Base-by-base conservation (phyloP, 2,329 filamentous ascomycete genomes). In the Botrytis galanthina region DNA sequence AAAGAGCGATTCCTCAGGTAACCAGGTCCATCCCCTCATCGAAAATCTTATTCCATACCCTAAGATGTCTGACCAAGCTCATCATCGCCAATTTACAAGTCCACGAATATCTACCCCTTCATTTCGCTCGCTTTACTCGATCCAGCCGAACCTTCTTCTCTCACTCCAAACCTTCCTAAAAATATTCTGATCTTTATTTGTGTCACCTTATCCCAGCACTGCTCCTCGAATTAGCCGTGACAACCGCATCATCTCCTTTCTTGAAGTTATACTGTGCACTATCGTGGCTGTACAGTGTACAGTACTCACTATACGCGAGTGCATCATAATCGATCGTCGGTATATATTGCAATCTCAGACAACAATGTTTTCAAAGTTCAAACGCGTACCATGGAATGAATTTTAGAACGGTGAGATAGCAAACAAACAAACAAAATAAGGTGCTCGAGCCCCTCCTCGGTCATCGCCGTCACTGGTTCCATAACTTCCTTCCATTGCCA, bases 111-210 rank as follows among this genome's bases (percentile, higher is more conserved):
- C 51, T 57, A 29, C 39, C 61, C 61, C 61, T 63, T 63, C 61
- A 63, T 63, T 63, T 63, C 61, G 61, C 61, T 44, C 26, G 39
- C 61, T 44, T 63, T 63, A 44, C 61, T 63, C 39, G 18, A 63
- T 63, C n/a, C 39, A 63, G 42, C 37, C 61, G 42, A 60, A 37
- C 32, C 20, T 61, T n/a, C 32, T 32, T 22, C 22, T 16, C 42
- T 26, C 42, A 18, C 35, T 39, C 59, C 29, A 37, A 60, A 48
- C 32, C 29, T 35, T 37, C 42, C 39, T 54, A 46, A 26, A 64
- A 14, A 46, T 46, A 22, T n/a, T 63, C 26, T 18, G n/a, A 44
- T 44, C 4, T 7, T 29, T 44, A 5, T 18, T 64, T 35, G 62
- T 64, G 42, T 46, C n/a, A 64, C 62, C 10, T 48, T 32, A 46